Percentiles rank a stretch among this genome's conserved stretches.
Evolutionary conservation across 2,329 filamentous ascomycete species (phyloP).

Genomic region (Talaromyces sp.): DNA sequence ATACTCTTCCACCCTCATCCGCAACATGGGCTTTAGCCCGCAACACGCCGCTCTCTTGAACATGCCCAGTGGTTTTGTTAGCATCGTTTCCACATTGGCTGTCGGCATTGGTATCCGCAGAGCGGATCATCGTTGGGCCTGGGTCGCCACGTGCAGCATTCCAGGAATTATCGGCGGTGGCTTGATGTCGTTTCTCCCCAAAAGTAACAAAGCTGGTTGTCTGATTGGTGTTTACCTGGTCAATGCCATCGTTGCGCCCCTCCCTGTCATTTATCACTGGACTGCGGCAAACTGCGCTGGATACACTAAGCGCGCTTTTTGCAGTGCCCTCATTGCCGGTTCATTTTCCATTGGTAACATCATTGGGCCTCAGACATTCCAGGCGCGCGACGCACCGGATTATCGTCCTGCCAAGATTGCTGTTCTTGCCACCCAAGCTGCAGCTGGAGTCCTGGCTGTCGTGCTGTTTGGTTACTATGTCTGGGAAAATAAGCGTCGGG

Average conservation of each 20-base stretch:
- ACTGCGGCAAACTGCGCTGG: constrained; percentile 47
- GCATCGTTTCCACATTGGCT: constrained; percentile 38
- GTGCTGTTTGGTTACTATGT: constrained; percentile 27
- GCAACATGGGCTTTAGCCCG: constrained; percentile 40
- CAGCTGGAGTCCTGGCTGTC: constrained; percentile 26
- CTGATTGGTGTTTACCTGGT: constrained; percentile 44
- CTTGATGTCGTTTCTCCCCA: constrained; percentile 32
- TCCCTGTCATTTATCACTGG: constrained; percentile 45
- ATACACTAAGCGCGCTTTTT: constrained; percentile 47
- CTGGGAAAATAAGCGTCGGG: constrained; percentile 29
- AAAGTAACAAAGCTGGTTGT: constrained; percentile 38
- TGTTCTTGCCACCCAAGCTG: constrained; percentile 35
- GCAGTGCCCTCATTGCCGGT: constrained; percentile 44
- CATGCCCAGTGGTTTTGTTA: constrained; percentile 41
- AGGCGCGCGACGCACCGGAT: constrained; percentile 39
- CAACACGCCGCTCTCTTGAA: constrained; percentile 43
- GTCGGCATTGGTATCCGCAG: constrained; percentile 38
- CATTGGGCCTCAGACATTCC: constrained; percentile 44
- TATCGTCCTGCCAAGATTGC: constrained; percentile 40
- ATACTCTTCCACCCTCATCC: constrained; percentile 41
- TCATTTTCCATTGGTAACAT: constrained; percentile 44
- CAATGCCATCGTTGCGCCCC: constrained; percentile 40
- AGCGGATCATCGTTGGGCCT: constrained; percentile 37
- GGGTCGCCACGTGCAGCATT: constrained; percentile 42
- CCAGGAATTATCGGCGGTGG: constrained; percentile 45